These are phyloP conservation scores for Sphaerulina vaccinii DNA, from an alignment of 2,329 filamentous ascomycete genomes.

Conservation along the genomic window DNA sequence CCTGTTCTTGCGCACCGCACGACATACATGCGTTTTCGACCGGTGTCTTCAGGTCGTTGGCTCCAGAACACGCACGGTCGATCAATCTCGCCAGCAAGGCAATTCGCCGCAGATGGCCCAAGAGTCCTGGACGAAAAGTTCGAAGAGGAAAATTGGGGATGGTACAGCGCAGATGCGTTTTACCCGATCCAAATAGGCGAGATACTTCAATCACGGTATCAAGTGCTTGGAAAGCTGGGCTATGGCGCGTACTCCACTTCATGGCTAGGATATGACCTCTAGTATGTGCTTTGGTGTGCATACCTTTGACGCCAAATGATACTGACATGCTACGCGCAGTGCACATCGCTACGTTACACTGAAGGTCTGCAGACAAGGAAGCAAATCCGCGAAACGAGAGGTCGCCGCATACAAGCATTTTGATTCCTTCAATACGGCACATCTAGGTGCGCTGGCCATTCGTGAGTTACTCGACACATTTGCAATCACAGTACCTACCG, in stretches of 20 bases:
- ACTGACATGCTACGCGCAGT: not conserved
- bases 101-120: not conserved
- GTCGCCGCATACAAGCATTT: constrained; percentile 9
- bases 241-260: constrained; percentile 13
- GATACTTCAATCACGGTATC: constrained; percentile 7
- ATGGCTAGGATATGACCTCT: constrained; percentile 8
- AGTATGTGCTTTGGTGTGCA: not conserved
- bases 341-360: constrained; percentile 5
- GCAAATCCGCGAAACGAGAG: constrained; percentile 3
- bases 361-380: constrained; percentile 14
- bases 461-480: constrained; percentile 5
- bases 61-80: not conserved
- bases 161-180: constrained; percentile 6
- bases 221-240: constrained; percentile 13
- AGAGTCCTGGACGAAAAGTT: constrained; percentile 4
- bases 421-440: not conserved
- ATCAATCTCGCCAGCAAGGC: not conserved
- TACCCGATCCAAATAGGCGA: constrained; percentile 13
- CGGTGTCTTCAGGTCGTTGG: not conserved
- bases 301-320: not conserved
- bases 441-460: not conserved
- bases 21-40: too few relatives aligned
- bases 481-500: not conserved
- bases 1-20: too few relatives aligned
- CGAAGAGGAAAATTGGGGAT: constrained; percentile 13